phyloP scores from a whole-genome alignment of 1,139 yeast species.

The Hanseniaspora uvarum region DNA sequence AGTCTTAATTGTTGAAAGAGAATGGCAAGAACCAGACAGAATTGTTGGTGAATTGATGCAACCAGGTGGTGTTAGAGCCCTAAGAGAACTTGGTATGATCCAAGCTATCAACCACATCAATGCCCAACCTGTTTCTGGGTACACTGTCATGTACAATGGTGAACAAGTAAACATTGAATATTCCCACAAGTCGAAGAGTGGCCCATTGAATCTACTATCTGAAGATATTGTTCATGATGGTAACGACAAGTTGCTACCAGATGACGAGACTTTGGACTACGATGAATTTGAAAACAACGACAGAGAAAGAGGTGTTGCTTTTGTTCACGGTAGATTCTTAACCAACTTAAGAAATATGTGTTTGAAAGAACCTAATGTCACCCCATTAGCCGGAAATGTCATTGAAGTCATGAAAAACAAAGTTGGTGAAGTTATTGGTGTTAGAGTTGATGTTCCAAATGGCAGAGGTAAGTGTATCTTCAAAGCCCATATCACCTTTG shows the following conservation, averaged over 20 bases:
- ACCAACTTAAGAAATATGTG: conserved; percentile 68
- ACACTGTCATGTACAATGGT: conserved; percentile 60
- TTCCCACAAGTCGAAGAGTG: conserved; percentile 50
- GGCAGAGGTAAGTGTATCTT: conserved; percentile 33
- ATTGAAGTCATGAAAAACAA: conserved; percentile 48
- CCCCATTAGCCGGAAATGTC: conserved; percentile 74
- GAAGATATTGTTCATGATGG: conserved; percentile 45
- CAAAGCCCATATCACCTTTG: conserved; percentile 55
- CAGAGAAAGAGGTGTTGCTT: conserved; percentile 66
- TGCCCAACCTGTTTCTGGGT: conserved; percentile 71
- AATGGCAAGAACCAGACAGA: conserved; percentile 84
- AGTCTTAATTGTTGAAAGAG: conserved; percentile 64
- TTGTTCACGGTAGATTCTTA: conserved; percentile 86
- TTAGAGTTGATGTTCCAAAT: conserved; percentile 38
- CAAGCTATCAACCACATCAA: conserved; percentile 71
- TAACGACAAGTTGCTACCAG: conserved; percentile 40
- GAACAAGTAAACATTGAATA: conserved; percentile 54
- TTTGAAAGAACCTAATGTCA: conserved; percentile 55
- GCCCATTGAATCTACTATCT: conserved; percentile 38
- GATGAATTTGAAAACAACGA: conserved; percentile 52
- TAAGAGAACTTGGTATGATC: conserved; percentile 70
- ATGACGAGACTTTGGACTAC: conserved; percentile 42
- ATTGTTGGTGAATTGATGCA: conserved; percentile 95
- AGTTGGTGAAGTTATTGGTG: conserved; percentile 54
- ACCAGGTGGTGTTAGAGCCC: conserved; percentile 84